phyloP scores from a whole-genome alignment of 2,329 filamentous ascomycete species.

The Fusarium sp. region DNA sequence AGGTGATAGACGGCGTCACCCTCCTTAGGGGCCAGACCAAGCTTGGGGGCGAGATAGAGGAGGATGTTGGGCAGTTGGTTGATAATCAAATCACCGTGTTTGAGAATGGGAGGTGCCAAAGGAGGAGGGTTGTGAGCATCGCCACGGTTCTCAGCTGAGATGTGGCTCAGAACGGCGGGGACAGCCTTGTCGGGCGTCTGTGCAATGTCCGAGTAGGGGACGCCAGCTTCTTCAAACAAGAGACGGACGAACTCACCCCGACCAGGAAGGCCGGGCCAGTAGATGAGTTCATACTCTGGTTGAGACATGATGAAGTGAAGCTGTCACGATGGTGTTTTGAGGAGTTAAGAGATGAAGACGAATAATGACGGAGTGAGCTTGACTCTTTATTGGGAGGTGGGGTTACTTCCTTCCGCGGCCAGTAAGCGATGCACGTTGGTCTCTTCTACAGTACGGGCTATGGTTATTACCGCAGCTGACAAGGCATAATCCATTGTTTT shows the following conservation, averaged over 20 bases:
- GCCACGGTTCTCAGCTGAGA: slow-evolving; percentile 58
- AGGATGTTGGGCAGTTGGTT: slow-evolving; percentile 81
- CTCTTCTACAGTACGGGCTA: neutral
- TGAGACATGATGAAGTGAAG: slow-evolving; percentile 44
- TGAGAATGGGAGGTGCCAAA: slow-evolving; percentile 76
- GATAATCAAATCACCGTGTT: slow-evolving; percentile 70
- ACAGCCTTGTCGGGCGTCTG: slow-evolving; percentile 60
- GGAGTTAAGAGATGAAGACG: neutral
- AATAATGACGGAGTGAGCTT: neutral
- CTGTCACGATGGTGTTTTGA: neutral
- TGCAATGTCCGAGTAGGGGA: slow-evolving; percentile 70
- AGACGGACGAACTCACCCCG: slow-evolving; percentile 81
- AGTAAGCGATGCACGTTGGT: neutral
- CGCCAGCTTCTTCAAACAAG: slow-evolving; percentile 75
- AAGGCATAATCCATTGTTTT: neutral
- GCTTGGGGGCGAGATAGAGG: slow-evolving; percentile 72
- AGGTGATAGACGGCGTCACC: slow-evolving; percentile 65
- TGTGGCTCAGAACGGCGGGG: slow-evolving; percentile 60
- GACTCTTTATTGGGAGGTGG: neutral
- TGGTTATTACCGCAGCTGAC: neutral
- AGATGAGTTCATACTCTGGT: slow-evolving; percentile 72
- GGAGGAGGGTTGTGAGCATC: slow-evolving; percentile 71
- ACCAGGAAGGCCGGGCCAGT: slow-evolving; percentile 79
- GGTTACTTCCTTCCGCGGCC: neutral
- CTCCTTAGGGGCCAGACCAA: slow-evolving; percentile 65